Base-by-base conservation (phyloP, 2,329 filamentous ascomycete genomes). In the Parascedosporium putredinis region DNA sequence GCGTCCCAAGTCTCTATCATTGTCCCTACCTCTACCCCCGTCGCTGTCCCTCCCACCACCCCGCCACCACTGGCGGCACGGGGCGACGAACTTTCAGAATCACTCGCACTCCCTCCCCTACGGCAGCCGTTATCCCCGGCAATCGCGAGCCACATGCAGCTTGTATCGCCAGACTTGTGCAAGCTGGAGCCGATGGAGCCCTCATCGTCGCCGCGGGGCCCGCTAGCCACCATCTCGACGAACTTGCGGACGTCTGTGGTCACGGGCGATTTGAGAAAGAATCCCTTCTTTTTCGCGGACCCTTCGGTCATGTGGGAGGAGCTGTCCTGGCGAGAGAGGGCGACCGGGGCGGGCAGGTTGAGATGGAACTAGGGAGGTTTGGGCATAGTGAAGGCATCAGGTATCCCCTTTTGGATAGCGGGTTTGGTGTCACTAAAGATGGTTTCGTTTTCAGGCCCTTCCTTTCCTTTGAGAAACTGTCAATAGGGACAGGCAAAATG, bases 171-270 rank as follows among this genome's bases (percentile, higher is more conserved):
- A 7, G 53, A 52, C 7, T 59, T 53, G 23, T 55, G 55, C 9
- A 56, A 58, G 27, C 60, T 57, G 3, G 51, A 53, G 38, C 56
- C 62, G 3, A 52, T 66, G 44, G 65, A 67, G 52, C 64, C 64
- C 1, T 53, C 25, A 12, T 61, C 56, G 22, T 55, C 57, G 5
- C 57, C 58, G 0, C 45, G 56, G 0, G 62, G 62, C n/a, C 60
- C 63, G 2, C 51, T 66, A 5, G 47, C 57, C 12, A 56, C 58
- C 1, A 56, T 67, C 24, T 67, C 64, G 14, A 55, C 59, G 9
- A 67, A 67, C 43, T 47, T 62, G 51, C 58, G 61, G 3, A 56
- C 51, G 24, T 54, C 53, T 4, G 52, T 42, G n/a, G n/a, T n/a
- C n/a, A n/a, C n/a, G 29, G 29, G 44, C 10, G 58, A 56, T 31